Base-by-base conservation (phyloP, 306 rosid genomes). In the Citrullus colocynthis region DNA sequence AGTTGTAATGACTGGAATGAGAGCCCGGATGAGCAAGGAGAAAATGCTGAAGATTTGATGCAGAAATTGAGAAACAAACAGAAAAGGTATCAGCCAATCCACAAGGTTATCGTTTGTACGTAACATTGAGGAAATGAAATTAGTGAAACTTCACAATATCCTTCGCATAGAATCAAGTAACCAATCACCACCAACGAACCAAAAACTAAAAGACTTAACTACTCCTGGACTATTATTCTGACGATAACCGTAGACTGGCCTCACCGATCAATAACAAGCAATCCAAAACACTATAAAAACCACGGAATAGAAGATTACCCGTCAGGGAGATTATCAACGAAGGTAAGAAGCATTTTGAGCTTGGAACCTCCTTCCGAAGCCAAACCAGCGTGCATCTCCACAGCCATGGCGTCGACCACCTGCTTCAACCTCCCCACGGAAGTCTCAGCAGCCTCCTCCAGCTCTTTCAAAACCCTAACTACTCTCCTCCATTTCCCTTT, bases 341-440 rank as follows among this genome's bases (percentile, higher is more conserved):
- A 93, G 17, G 97, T 91, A 88, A 93, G 93, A 72, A 93, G 88
- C 98, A 93, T 93, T 91, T 90, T 91, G 90, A 93, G 98, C 87
- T 93, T 93, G 32, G 98, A 93, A 77, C 98, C 98, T 78, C 98
- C 97, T 84, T 91, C 93, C 24, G 98, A 91, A 39, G 98, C 98
- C 78, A 93, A 85, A 45, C 98, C 98, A 34, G 98, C 98, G 88
- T 91, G 98, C 98, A 93, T 93, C 98, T 93, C 98, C 42, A 93
- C 98, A 1, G 97, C 97, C 97, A 93, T 87, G 20, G 98, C 98
- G 81, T 91, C 97, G 61, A 91, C 96, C 72, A 93, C 98, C 62
- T 93, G 97, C 85, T 75, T 89, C 81, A 93, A 49, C 88, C 93
- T 90, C 52, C 82, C 92, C 41, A 88, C 89, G 7, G 86, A 81